Evolutionary conservation across 495 filamentous ascomycete genomes (phyloP).

Genomic region (Trichoderma virens): DNA sequence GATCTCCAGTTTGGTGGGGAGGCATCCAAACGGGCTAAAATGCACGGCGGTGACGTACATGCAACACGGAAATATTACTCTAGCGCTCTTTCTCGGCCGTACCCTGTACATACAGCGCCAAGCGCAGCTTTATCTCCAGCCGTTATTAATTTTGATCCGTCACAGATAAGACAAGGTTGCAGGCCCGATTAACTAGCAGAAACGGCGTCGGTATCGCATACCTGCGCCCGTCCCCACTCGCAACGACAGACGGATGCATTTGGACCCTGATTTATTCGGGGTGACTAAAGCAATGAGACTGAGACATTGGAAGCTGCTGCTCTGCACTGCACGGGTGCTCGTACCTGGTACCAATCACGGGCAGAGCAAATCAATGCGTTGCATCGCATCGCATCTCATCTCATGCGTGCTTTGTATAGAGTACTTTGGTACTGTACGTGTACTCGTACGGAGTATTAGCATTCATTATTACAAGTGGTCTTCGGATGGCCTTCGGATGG

Average conservation of each 20-base stretch:
- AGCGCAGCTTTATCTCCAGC: constrained; percentile 19
- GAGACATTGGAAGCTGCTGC: too few relatives aligned
- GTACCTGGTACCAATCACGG: too few relatives aligned
- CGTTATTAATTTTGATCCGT: constrained; percentile 18
- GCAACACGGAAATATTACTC: background rate
- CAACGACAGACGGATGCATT: too few relatives aligned
- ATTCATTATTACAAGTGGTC: too few relatives aligned
- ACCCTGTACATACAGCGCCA: background rate
- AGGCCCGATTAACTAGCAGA: constrained; percentile 9
- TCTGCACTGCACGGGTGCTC: too few relatives aligned
- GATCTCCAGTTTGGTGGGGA: background rate
- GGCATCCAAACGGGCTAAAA: background rate
- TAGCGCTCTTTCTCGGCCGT: background rate
- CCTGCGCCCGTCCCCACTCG: too few relatives aligned
- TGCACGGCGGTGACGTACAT: constrained; percentile 16
- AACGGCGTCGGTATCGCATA: constrained; percentile 12
- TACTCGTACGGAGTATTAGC: too few relatives aligned
- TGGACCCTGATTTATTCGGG: constrained; percentile 2
- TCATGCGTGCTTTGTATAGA: too few relatives aligned
- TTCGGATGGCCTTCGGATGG: too few relatives aligned
- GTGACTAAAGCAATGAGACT: too few relatives aligned
- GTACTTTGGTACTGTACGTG: too few relatives aligned
- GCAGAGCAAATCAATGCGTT: background rate
- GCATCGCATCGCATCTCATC: background rate
- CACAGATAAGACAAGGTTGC: constrained; percentile 23